Percentiles rank a stretch among this genome's conserved stretches.
Evolutionary conservation across 495 filamentous ascomycete genomes (phyloP).

Genomic region (Polyplosphaeria fusca): DNA sequence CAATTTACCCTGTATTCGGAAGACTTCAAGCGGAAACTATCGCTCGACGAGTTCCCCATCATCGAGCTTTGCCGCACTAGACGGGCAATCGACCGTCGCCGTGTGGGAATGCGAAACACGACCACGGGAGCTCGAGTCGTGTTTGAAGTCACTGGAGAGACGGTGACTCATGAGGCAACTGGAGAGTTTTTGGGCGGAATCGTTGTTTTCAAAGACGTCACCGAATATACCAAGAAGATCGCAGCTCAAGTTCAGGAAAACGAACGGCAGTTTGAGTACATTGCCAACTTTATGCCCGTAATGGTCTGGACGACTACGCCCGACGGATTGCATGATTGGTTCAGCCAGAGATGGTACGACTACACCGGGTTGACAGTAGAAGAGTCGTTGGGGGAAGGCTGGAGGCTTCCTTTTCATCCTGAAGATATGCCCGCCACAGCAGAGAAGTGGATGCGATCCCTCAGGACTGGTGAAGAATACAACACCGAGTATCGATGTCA

Average conservation of each 20-base stretch:
- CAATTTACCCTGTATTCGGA: constrained; percentile 57
- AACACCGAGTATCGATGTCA: constrained; percentile 63
- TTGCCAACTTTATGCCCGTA: constrained; percentile 69
- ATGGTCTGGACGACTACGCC: constrained; percentile 64
- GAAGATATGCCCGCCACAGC: constrained; percentile 55
- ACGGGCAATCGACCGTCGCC: constrained; percentile 50
- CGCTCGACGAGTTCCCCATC: constrained; percentile 59
- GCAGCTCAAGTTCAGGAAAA: constrained; percentile 59
- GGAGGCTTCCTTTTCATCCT: constrained; percentile 47
- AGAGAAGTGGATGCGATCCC: constrained; percentile 54
- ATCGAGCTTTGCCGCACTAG: constrained; percentile 54
- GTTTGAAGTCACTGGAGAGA: constrained; percentile 59
- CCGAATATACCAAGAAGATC: constrained; percentile 56
- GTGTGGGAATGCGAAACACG: constrained; percentile 59
- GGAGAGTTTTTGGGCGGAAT: constrained; percentile 67
- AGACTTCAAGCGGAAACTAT: constrained; percentile 58
- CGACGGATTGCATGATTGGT: constrained; percentile 63
- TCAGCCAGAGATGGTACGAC: constrained; percentile 56
- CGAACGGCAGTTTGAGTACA: constrained; percentile 63
- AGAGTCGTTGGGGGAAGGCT: constrained; percentile 47
- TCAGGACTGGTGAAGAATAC: constrained; percentile 64
- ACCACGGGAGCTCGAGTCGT: constrained; percentile 46
- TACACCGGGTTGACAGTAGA: constrained; percentile 52
- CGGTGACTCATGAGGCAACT: constrained; percentile 55
- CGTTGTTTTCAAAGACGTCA: constrained; percentile 64